Evolutionary conservation across 2,329 filamentous ascomycete genomes (phyloP), one percentile per base, ranked within the genome.

Genomic region (Penicillium sp.): DNA sequence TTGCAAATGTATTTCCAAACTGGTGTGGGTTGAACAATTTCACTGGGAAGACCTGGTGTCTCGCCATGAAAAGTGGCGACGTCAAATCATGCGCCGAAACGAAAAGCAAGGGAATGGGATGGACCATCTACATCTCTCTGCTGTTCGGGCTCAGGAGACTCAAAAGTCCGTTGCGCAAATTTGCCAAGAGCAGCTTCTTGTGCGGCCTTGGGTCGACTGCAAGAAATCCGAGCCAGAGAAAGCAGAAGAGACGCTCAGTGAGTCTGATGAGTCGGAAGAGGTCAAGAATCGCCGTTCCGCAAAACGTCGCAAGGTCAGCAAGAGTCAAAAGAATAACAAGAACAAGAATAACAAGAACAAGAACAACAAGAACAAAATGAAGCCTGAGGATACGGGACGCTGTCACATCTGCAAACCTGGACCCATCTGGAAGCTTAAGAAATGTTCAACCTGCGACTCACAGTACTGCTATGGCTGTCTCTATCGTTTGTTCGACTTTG

Each of bases 11-110:
- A 82, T 96, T 44, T 96, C 92, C 3, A 86, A 85, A 9, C 81
- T 96, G 9, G 85, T 84, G 54, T 99, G 93, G 92, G 91, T 90
- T 44, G 92, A 99, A 68, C 94, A 97, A 68, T 97, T 92, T 81
- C 78, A 83, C 10, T 97, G 92, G 92, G 80, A 84, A 34, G 85
- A 91, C 12, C 78, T 99, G 9, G 79, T 85, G 0, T 78, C 85
- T 44, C 88, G 89, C 52, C 91, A 97, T 68, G 92, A 96, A 56
- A 75, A 76, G 2, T 99, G 93, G 91, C 84, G 91, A 32, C 80
- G 82, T 15, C 84, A 91, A 70, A 85, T 97, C 26, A 85, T 95
- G 44, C 80, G 84, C 43, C 85, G 90, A 56, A 85, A 90, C 58
- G 85, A 86, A 33, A 87, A 82, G 45, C 30, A 52, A 12, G 49